A percentile compares a stretch with the other conserved stretches of the same genome.
Evolutionary conservation across 805 yeast genomes (phyloP).

Genomic region (Lipomyces orientalis): DNA sequence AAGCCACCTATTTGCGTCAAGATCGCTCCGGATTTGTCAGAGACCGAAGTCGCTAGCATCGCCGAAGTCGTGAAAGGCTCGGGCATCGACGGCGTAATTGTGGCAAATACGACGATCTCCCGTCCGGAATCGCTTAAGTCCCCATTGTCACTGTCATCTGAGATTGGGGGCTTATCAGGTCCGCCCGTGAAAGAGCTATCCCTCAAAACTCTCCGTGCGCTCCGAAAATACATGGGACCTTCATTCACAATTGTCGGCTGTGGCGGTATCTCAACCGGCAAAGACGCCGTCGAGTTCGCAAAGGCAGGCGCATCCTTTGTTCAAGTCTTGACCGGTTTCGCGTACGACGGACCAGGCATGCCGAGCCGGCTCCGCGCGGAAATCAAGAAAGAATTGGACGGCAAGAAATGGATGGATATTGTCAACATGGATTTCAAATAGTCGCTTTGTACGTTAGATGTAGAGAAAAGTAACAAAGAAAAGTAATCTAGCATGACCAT

Average conservation of each 20-base stretch:
- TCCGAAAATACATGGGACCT: constrained; percentile 78
- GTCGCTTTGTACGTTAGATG: background rate
- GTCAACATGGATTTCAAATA: constrained; percentile 60
- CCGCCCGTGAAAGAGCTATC: constrained; percentile 83
- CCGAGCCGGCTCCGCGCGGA: constrained; percentile 66
- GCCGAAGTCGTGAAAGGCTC: constrained; percentile 79
- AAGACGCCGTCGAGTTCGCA: constrained; percentile 89
- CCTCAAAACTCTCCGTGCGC: constrained; percentile 68
- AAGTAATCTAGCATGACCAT: background rate
- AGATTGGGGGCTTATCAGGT: constrained; percentile 93
- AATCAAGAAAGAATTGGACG: constrained; percentile 68
- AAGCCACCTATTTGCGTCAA: constrained; percentile 86
- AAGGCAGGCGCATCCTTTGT: constrained; percentile 92
- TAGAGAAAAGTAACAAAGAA: background rate
- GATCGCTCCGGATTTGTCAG: constrained; percentile 90
- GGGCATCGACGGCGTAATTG: constrained; percentile 86
- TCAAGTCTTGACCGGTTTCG: constrained; percentile 86
- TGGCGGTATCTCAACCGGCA: constrained; percentile 89
- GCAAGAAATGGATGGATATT: constrained; percentile 83
- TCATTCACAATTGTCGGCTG: constrained; percentile 84
- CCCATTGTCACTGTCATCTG: constrained; percentile 52
- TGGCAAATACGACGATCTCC: constrained; percentile 89
- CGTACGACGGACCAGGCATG: constrained; percentile 90
- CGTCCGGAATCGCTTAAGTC: constrained; percentile 72
- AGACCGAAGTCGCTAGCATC: constrained; percentile 78